Evolutionary conservation across 2,329 filamentous ascomycete genomes (phyloP), one percentile per base, ranked within the genome.

Genomic region (Fusarium acutatum): DNA sequence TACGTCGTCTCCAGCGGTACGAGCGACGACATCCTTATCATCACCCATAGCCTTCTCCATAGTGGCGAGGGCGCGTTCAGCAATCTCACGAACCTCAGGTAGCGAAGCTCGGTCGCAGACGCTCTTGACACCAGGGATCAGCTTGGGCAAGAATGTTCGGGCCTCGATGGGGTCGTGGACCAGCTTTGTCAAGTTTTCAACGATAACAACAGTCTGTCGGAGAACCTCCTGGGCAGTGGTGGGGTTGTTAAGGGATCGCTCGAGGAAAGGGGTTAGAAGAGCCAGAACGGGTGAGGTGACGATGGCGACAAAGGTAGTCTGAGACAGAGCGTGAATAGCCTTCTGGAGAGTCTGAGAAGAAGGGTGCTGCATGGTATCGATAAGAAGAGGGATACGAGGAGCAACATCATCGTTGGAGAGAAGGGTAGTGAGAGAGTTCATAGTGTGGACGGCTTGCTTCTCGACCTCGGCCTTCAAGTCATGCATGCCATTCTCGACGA

Each of bases 251-350:
- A 99, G 89, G 24, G 95, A 94, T 77, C 96, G 93, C 85, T 98
- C 96, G 34, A 99, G 90, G 76, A 98, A 92, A 50, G 96, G 96
- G 4, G 96, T 99, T 62, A 99, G 89, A 63, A 99, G 91, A 24
- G 96, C 96, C 65, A 99, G 90, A 10, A 98, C 96, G 15, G 96
- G 96, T 14, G 96, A 98, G 18, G 95, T 98, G 77, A 99, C 96
- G 73, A 97, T 89, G 63, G 96, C 95, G 60, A 99, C 96, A 77
- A 99, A 99, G n/a, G 96, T 99, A 17, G 96, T 99, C 85, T 97
- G 94, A 8, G 95, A 98, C 50, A 99, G 88, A 50, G 95, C 96
- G 80, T 98, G 96, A 74, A 99, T 98, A 37, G 96, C 95, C 86
- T 98, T 98, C 81, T 97, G 94, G 63, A 97, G 88, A 34, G 93